These are phyloP conservation scores for Boletus rufocinnamomeus DNA, from an alignment of 768 basidiomycete genomes.

Conservation along the genomic window DNA sequence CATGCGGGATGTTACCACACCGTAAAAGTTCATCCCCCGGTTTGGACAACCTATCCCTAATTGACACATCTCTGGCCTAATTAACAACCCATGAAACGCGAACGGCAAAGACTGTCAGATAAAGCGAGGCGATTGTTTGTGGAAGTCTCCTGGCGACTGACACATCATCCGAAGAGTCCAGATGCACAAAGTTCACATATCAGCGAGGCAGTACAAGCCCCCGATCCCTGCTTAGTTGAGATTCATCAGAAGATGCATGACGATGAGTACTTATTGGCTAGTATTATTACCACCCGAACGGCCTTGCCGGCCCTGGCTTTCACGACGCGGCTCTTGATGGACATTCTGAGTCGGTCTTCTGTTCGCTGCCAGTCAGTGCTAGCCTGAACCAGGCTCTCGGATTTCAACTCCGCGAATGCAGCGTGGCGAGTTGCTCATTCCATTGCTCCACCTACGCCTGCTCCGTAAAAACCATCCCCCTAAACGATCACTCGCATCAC, in stretches of 20 bases:
- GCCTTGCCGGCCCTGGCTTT: constrained; percentile 11
- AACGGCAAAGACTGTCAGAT: constrained; percentile 28
- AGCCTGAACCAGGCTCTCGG: not conserved
- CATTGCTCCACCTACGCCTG: constrained; percentile 3
- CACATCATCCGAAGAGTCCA: constrained; percentile 18
- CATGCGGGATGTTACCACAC: constrained; percentile 30
- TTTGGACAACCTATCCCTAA: constrained; percentile 32
- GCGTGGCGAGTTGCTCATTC: constrained; percentile 24
- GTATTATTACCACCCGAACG: constrained; percentile 29
- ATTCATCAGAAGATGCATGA: constrained; percentile 14
- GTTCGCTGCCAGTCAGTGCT: not conserved
- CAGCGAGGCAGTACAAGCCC: constrained; percentile 28
- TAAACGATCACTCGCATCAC: not conserved
- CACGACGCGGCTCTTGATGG: constrained; percentile 11
- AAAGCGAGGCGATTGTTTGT: constrained; percentile 23
- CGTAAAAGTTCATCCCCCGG: constrained; percentile 25
- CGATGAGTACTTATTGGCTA: constrained; percentile 22
- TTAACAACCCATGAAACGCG: constrained; percentile 35
- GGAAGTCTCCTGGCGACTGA: constrained; percentile 24
- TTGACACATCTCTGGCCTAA: constrained; percentile 31
- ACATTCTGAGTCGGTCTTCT: not conserved
- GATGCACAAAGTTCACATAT: constrained; percentile 27
- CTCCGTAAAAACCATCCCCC: not conserved
- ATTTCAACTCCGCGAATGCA: constrained; percentile 35
- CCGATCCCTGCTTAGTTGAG: constrained; percentile 20